phyloP scores from a whole-genome alignment of 352 stramenopile genomes.

The Pythium volutum region DNA sequence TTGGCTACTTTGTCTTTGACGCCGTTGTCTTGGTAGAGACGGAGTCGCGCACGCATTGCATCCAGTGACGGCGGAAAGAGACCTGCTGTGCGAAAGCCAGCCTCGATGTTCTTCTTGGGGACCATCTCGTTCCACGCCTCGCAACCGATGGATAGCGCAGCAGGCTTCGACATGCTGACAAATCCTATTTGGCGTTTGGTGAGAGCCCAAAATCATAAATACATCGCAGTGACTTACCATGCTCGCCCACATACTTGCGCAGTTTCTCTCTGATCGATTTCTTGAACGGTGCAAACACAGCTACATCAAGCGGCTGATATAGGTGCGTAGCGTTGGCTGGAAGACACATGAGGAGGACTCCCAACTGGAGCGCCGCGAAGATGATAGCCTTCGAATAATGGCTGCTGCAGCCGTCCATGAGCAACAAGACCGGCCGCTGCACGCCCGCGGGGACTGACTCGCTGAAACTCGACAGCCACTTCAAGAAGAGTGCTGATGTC shows the following conservation, averaged over 20 bases:
- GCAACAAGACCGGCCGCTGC: neutral
- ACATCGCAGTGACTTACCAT: constrained; percentile 6
- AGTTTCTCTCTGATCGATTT: constrained; percentile 5
- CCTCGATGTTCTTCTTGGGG: constrained; percentile 7
- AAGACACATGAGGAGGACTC: constrained; percentile 15
- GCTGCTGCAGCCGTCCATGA: constrained; percentile 17
- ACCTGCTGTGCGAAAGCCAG: constrained; percentile 9
- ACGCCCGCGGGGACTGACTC: neutral
- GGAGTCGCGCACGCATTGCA: constrained; percentile 1
- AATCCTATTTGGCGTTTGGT: neutral
- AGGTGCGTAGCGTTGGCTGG: constrained; percentile 23
- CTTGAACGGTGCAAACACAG: constrained; percentile 22
- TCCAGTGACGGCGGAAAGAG: constrained; percentile 18
- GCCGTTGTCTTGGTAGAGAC: neutral
- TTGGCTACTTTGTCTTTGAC: neutral
- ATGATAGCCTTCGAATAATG: constrained; percentile 20
- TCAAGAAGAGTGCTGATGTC: neutral
- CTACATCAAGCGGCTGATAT: constrained; percentile 22
- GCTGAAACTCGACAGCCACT: constrained; percentile 6
- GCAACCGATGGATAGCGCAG: neutral
- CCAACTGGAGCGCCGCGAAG: neutral
- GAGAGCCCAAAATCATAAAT: neutral
- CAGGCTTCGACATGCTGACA: constrained; percentile 14
- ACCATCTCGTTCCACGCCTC: constrained; percentile 4
- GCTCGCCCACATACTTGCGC: constrained; percentile 2